Evolutionary conservation across 768 basidiomycete species (phyloP), one percentile per base, ranked within the genome.

Genomic region (Lactarius evosmus): DNA sequence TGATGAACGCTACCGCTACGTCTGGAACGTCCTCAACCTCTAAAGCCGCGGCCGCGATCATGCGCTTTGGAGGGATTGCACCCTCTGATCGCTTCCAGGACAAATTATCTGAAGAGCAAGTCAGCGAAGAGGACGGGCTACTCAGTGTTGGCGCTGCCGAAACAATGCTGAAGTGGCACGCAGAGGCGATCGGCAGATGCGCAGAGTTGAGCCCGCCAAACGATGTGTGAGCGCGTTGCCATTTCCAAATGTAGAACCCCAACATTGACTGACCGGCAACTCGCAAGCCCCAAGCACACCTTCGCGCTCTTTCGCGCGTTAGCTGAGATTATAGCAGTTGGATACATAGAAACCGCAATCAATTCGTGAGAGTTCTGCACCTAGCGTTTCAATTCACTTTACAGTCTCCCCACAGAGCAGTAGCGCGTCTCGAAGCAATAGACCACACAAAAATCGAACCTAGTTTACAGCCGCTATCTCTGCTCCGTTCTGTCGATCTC

Each of bases 101-200:
- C 30, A 81, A 78, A 65, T 66, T 76, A 17, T 77, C 73, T 19
- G 94, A 94, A 68, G 93, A 94, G 58, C 85, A 85, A 19, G 70
- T 86, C 7, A 81, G 81, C 44, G 90, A 93, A 58, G 88, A 90
- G 66, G 96, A 98, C 71, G 96, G 96, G 12, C 69, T 85, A 34
- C 76, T 98, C 38, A 87, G 78, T 52, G 76, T 97, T 3, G 84
- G 86, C 44, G 77, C 85, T 11, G 91, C 94, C 2, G 94, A 96
- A 78, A 88, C 82, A 69, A 95, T 98, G 87, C 77, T 98, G 17
- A 92, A 87, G 74, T 98, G 96, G 95, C 97, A 99, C 74, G 96
- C 97, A 2, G 97, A 99, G 73, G 93, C 95, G 5, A 87, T 97
- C 32, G 96, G 97, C 4, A 79, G 97, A 69, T 95, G 93, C 67